Evolutionary conservation across 2,329 filamentous ascomycete species (phyloP).

Genomic region (Botrytis hyacinthi): DNA sequence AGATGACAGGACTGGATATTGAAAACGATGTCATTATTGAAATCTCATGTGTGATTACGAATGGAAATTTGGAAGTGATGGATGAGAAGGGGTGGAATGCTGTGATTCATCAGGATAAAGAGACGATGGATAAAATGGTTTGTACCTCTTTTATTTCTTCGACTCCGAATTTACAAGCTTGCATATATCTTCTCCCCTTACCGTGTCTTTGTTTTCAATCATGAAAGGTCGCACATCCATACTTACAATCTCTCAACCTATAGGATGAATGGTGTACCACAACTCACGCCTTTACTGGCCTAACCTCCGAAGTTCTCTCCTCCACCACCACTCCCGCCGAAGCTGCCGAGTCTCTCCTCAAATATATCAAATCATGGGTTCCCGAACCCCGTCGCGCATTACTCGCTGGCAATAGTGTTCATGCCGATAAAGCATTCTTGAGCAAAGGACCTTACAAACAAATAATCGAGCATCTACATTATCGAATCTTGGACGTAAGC

Average conservation of each 20-base stretch:
- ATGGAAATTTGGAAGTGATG: constrained; percentile 70
- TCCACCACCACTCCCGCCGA: constrained; percentile 68
- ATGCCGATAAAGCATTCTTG: constrained; percentile 84
- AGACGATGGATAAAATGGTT: constrained; percentile 70
- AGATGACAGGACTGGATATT: constrained; percentile 91
- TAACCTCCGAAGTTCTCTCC: constrained; percentile 71
- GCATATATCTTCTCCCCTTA: not conserved
- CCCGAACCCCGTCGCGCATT: constrained; percentile 66
- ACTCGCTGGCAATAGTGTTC: constrained; percentile 89
- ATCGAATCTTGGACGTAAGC: constrained; percentile 90
- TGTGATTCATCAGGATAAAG: constrained; percentile 70
- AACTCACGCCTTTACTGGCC: constrained; percentile 77
- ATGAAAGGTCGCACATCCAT: not conserved
- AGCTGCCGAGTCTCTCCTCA: constrained; percentile 69
- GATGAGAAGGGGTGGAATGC: constrained; percentile 77
- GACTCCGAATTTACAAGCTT: not conserved
- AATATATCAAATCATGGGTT: constrained; percentile 72
- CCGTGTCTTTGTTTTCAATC: no score
- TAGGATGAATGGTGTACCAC: constrained; percentile 79
- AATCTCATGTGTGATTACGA: constrained; percentile 89
- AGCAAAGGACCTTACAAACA: constrained; percentile 68
- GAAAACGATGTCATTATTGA: constrained; percentile 83
- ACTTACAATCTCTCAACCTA: not conserved
- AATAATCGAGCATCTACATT: constrained; percentile 76
- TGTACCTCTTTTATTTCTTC: not conserved